phyloP scores from a whole-genome alignment of 805 yeast genomes.

The Candida qinlingensis region DNA sequence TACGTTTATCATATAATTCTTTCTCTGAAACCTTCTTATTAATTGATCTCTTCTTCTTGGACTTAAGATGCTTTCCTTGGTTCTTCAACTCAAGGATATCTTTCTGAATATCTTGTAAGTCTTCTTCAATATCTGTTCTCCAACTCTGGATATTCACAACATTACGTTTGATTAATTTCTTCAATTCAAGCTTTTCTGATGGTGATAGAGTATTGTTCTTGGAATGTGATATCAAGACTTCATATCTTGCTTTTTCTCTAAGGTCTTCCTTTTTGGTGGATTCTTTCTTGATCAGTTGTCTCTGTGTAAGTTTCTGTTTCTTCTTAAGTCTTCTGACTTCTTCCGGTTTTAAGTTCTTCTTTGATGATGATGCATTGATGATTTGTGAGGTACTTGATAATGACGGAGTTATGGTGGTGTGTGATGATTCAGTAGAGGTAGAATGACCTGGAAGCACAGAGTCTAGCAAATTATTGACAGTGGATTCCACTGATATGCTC shows the following conservation, averaged over 20 bases:
- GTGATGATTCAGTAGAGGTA: constrained; percentile 9
- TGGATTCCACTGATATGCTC: constrained; percentile 7
- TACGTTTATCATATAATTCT: constrained; percentile 26
- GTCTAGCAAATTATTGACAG: constrained; percentile 38
- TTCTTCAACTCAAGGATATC: constrained; percentile 40
- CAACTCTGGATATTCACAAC: constrained; percentile 35
- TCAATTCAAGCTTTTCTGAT: constrained; percentile 31
- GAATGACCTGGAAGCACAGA: constrained; percentile 33
- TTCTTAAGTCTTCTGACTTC: constrained; percentile 31
- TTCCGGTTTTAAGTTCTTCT: constrained; percentile 29
- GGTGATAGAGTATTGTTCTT: constrained; percentile 26
- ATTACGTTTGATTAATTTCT: constrained; percentile 32
- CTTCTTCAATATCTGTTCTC: constrained; percentile 37
- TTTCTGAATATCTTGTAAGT: constrained; percentile 36
- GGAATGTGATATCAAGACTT: constrained; percentile 30
- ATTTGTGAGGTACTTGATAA: constrained; percentile 28
- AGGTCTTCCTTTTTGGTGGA: constrained; percentile 21
- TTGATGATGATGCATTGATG: constrained; percentile 30
- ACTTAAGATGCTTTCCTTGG: constrained; percentile 25
- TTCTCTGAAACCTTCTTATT: constrained; percentile 25
- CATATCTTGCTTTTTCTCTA: constrained; percentile 28
- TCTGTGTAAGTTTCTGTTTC: constrained; percentile 28
- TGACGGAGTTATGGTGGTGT: constrained; percentile 21
- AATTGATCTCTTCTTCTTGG: constrained; percentile 19
- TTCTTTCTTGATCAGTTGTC: constrained; percentile 19